phyloP scores from a whole-genome alignment of 495 filamentous ascomycete species.

The Daldinia decipiens region DNA sequence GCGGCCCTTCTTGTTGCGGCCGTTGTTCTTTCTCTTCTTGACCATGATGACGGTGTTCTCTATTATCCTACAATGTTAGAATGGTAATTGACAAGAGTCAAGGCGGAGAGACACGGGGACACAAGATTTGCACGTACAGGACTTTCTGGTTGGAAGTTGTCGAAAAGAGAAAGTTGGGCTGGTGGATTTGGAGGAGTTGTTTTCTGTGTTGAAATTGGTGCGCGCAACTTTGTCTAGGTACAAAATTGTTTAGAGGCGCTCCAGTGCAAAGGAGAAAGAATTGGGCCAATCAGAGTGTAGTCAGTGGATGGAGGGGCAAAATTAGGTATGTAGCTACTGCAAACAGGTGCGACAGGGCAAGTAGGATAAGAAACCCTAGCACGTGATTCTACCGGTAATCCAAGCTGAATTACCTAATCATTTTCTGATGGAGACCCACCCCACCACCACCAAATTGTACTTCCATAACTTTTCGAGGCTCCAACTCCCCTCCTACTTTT shows the following conservation, averaged over 20 bases:
- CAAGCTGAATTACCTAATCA: conserved; percentile 2
- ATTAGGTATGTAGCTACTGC: not conserved
- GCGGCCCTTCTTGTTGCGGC: conserved; percentile 99
- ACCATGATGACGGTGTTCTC: conserved; percentile 85
- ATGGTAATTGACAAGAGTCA: not conserved
- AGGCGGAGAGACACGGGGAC: not conserved
- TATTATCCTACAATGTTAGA: conserved; percentile 46
- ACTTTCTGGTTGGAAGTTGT: conserved; percentile 46
- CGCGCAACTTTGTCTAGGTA: conserved; percentile 24
- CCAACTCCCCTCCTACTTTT: conserved; percentile 24
- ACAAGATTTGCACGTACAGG: conserved; percentile 18
- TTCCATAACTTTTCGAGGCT: conserved; percentile 30
- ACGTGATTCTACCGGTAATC: conserved; percentile 27
- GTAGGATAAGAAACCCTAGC: conserved; percentile 36
- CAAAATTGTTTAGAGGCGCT: conserved; percentile 11
- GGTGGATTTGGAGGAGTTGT: conserved; percentile 8
- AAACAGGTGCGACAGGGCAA: conserved; percentile 28
- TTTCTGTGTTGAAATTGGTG: conserved; percentile 30
- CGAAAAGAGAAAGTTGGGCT: conserved; percentile 35
- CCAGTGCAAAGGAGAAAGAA: conserved; percentile 14
- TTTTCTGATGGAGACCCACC: conserved; percentile 33
- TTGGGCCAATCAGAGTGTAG: conserved; percentile 19
- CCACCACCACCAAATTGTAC: conserved; percentile 19
- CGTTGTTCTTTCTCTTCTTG: conserved; percentile 99
- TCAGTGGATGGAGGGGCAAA: not conserved